Evolutionary conservation across 164 flowering plant genomes (phyloP), one percentile per base, ranked within the genome.

Genomic region (Stephania cephalantha): DNA sequence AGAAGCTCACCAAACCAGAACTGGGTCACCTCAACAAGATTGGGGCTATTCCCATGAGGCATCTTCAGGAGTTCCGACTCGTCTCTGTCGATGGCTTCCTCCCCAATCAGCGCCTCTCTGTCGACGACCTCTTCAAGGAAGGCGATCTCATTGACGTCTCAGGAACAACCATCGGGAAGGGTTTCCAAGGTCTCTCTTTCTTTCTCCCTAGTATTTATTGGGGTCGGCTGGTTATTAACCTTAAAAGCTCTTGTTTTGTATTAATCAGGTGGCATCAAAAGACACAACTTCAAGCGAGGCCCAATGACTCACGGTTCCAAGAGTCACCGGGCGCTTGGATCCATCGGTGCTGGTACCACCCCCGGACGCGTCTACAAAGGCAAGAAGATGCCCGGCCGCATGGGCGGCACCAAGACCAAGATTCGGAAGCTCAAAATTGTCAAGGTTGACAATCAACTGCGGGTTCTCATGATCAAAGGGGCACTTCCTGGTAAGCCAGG

Each of bases 401-500:
- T 96, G 99, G 98, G 99, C 70, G 97, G 95, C 65, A 86, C 93
- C 70, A 94, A 86, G 78, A 85, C 83, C 31, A 96, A 96, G 85
- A 94, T 91, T 77, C 73, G 97, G 44, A 96, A 94, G 86, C 88
- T 96, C 71, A 85, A 81, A 85, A 84, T 96, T 76, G 81, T 96
- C 17, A 96, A 92, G 82, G 89, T 96, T 18, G 99, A 96, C 78
- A 81, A 67, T 30, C 98, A 94, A 0, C 92, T 96, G 15, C 77
- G 88, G 35, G 89, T 94, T 68, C 87, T 96, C 42, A 92, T 96
- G 97, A 89, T 94, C 78, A 88, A 91, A 61, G 99, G 98, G 3
- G 97, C 97, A 65, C 76, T 96, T 15, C 99, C 99, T 70, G 99
- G 99, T 64, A 96, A 96, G 87, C 99, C 98, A 7, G 99, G 99